Evolutionary conservation across 2,329 filamentous ascomycete species (phyloP).

Genomic region (Fusarium zealandicum): DNA sequence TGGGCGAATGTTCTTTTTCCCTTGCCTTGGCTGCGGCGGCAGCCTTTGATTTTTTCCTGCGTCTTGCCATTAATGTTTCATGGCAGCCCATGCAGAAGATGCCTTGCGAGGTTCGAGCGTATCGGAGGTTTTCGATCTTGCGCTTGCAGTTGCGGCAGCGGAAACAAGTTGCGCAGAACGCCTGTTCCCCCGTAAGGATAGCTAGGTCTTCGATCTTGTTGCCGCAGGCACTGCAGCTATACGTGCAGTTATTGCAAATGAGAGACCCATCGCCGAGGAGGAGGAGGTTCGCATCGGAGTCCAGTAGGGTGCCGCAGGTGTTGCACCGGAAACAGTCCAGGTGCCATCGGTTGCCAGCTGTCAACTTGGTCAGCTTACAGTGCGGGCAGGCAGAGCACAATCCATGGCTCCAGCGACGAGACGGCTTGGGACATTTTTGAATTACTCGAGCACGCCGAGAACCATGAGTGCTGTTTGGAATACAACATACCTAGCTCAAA

Average conservation of each 20-base stretch:
- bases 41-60: constrained; percentile 84
- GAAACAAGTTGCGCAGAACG: constrained; percentile 97
- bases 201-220: constrained; percentile 99
- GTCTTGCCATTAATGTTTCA: constrained; percentile 91
- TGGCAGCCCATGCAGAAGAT: constrained; percentile 99
- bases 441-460: background rate
- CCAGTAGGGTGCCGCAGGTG: constrained; percentile 91
- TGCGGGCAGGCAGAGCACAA: background rate
- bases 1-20: constrained; percentile 69
- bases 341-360: constrained; percentile 97
- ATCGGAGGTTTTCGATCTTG: constrained; percentile 97
- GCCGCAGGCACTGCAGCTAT: constrained; percentile 94
- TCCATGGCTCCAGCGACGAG: constrained; percentile 24
- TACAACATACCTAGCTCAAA: constrained; percentile 86
- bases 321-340: constrained; percentile 99
- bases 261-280: constrained; percentile 96
- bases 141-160: constrained; percentile 97
- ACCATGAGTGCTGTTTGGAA: background rate
- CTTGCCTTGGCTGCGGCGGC: constrained; percentile 64
- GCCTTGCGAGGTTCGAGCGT: constrained; percentile 95
- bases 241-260: constrained; percentile 99
- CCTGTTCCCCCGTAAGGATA: constrained; percentile 96
- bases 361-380: constrained; percentile 40
- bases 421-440: constrained; percentile 6
- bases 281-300: constrained; percentile 96